These are phyloP conservation scores for Pseudogymnoascus sp. DNA, from an alignment of 2,329 filamentous ascomycete species.

Conservation along the genomic window DNA sequence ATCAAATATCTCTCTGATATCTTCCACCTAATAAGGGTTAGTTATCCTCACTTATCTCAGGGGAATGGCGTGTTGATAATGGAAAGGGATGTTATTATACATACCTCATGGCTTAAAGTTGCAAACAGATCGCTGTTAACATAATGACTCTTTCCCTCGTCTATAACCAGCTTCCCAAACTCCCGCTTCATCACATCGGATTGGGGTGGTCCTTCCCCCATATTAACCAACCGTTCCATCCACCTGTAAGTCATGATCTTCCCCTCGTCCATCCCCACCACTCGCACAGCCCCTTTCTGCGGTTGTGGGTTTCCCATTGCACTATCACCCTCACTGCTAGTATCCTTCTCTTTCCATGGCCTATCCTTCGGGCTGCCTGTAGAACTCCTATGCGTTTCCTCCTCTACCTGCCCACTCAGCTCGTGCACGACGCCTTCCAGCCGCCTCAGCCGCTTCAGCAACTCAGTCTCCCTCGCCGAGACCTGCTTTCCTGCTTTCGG, in stretches of 20 bases:
- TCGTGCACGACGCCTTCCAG: slow-evolving; percentile 69
- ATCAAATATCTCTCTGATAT: slow-evolving; percentile 27
- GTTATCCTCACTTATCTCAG: not conserved
- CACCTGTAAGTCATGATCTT: slow-evolving; percentile 21
- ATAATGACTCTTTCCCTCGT: slow-evolving; percentile 60
- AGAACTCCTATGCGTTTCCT: slow-evolving; percentile 21
- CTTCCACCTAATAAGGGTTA: slow-evolving; percentile 18
- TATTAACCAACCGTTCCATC: slow-evolving; percentile 20
- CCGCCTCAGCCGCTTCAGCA: slow-evolving; percentile 63
- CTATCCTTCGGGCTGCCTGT: not conserved
- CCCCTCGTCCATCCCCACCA: slow-evolving; percentile 26
- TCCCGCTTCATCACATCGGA: slow-evolving; percentile 35
- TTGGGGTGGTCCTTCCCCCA: slow-evolving; percentile 23
- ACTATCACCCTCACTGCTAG: not conserved
- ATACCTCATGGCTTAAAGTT: slow-evolving; percentile 63
- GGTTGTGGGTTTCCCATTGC: not conserved
- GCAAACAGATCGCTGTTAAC: slow-evolving; percentile 68
- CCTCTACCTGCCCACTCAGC: slow-evolving; percentile 50
- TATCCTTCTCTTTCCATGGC: not conserved
- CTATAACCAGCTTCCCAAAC: slow-evolving; percentile 59
- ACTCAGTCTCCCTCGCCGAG: slow-evolving; percentile 55
- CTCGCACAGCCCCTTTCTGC: slow-evolving; percentile 17
- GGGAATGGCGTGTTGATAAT: not conserved
- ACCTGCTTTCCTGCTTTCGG: slow-evolving; percentile 51
- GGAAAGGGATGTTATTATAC: slow-evolving; percentile 15